Conservation (phyloP, 352 stramenopile genomes). For the Ophiocytium majus region DNA sequence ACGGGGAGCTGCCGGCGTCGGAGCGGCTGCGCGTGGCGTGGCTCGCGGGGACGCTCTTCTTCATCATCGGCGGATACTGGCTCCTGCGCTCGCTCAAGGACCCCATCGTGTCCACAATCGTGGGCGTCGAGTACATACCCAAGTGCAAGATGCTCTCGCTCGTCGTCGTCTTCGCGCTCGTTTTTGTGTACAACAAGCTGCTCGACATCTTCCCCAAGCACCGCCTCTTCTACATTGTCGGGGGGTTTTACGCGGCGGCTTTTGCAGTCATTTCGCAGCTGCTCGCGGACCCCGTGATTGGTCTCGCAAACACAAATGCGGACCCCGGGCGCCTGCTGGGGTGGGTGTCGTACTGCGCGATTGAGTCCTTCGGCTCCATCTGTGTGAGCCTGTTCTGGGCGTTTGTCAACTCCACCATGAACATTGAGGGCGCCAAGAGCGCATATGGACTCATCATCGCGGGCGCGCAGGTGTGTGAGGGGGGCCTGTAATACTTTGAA, state of each 20-base stretch:
- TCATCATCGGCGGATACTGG: conserved; percentile 75
- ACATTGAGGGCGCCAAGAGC: conserved; percentile 71
- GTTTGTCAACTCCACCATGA: conserved; percentile 75
- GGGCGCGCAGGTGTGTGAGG: conserved; percentile 59
- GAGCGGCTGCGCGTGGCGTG: conserved; percentile 65
- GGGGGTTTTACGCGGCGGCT: conserved; percentile 69
- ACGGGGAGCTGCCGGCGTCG: conserved; percentile 57
- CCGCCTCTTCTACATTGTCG: conserved; percentile 77
- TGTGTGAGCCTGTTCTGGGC: conserved; percentile 78
- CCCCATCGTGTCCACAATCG: conserved; percentile 69
- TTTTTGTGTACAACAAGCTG: conserved; percentile 72
- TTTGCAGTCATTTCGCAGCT: conserved; percentile 67
- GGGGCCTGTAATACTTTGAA: too few species aligned
- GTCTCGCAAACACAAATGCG: conserved; percentile 65
- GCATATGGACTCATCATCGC: conserved; percentile 77
- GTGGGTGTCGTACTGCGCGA: conserved; percentile 76
- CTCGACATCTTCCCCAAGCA: conserved; percentile 71
- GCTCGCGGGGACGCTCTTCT: conserved; percentile 73
- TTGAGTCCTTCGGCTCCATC: conserved; percentile 77
- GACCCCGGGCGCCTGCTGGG: conserved; percentile 65
- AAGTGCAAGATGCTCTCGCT: conserved; percentile 75
- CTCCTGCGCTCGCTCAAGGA: conserved; percentile 70
- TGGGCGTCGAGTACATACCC: conserved; percentile 71
- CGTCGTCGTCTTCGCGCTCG: conserved; percentile 71
- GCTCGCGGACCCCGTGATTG: conserved; percentile 68